Evolutionary conservation across 2,329 filamentous ascomycete genomes (phyloP).

Genomic region (Penicillium sp.): DNA sequence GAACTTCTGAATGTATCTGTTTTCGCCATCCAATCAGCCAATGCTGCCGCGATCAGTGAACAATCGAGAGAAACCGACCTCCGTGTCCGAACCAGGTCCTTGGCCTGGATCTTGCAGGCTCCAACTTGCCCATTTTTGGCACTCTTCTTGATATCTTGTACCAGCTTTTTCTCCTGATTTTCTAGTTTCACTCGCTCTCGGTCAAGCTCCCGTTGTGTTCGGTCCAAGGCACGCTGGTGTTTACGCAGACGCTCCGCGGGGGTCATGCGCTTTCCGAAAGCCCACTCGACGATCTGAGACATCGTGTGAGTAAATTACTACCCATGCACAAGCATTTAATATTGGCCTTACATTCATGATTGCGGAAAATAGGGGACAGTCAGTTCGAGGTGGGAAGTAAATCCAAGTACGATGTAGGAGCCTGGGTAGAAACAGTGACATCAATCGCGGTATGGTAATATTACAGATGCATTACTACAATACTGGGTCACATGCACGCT

Average conservation of each 20-base stretch:
- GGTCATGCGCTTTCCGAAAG: slow-evolving; percentile 98
- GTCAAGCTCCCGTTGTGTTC: slow-evolving; percentile 92
- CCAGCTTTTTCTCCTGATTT: slow-evolving; percentile 96
- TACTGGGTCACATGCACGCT: slow-evolving; percentile 22
- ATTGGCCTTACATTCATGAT: slow-evolving; percentile 37
- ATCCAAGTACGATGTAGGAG: slow-evolving; percentile 5
- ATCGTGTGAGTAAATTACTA: slow-evolving; percentile 8
- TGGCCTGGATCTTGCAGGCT: slow-evolving; percentile 96
- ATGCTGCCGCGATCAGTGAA: background rate
- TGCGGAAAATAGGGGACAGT: background rate
- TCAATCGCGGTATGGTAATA: slow-evolving; percentile 16
- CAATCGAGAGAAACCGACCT: slow-evolving; percentile 42
- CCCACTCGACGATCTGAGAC: slow-evolving; percentile 89
- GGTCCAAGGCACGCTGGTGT: slow-evolving; percentile 93
- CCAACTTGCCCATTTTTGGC: slow-evolving; percentile 97
- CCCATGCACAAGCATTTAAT: background rate
- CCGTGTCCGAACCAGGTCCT: slow-evolving; percentile 86
- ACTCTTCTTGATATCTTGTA: slow-evolving; percentile 93
- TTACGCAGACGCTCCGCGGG: slow-evolving; percentile 57
- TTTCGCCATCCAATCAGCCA: slow-evolving; percentile 2
- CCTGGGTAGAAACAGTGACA: slow-evolving; percentile 18
- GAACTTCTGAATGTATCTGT: slow-evolving; percentile 91
- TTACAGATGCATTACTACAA: slow-evolving; percentile 12
- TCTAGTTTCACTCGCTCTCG: slow-evolving; percentile 91
- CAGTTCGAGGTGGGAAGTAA: background rate